Evolutionary conservation across 2,329 filamentous ascomycete genomes (phyloP).

Genomic region (Pochonia chlamydosporia): DNA sequence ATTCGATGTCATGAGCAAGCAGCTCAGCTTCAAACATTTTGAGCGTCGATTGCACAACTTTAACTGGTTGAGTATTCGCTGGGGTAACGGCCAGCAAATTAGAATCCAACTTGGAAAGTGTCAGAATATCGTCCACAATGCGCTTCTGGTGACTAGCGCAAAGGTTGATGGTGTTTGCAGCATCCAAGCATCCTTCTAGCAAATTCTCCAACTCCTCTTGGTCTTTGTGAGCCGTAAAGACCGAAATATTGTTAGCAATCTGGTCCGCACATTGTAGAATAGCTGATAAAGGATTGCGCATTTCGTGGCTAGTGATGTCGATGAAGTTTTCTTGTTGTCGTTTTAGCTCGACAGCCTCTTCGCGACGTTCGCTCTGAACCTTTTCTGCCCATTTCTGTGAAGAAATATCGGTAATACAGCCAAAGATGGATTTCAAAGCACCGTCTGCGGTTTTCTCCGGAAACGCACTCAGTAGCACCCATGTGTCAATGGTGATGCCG

Average conservation of each 20-base stretch:
- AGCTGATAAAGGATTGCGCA: slow-evolving; percentile 70
- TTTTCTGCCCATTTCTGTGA: slow-evolving; percentile 81
- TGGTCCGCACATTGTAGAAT: slow-evolving; percentile 74
- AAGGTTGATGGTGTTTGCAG: slow-evolving; percentile 74
- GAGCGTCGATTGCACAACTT: slow-evolving; percentile 61
- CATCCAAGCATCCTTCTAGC: slow-evolving; percentile 58
- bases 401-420: slow-evolving; percentile 79
- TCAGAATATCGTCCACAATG: slow-evolving; percentile 63
- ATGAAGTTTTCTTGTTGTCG: slow-evolving; percentile 67
- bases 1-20: slow-evolving; percentile 63
- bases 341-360: slow-evolving; percentile 78
- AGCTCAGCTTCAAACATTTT: slow-evolving; percentile 79
- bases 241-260: slow-evolving; percentile 48
- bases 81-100: slow-evolving; percentile 66
- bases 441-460: slow-evolving; percentile 63
- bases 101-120: slow-evolving; percentile 64
- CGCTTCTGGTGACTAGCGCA: slow-evolving; percentile 76
- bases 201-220: slow-evolving; percentile 41
- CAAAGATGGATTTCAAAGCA: slow-evolving; percentile 67
- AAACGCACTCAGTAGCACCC: slow-evolving; percentile 72
- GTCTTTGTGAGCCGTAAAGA: slow-evolving; percentile 31
- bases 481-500: slow-evolving; percentile 59
- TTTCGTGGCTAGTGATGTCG: slow-evolving; percentile 69
- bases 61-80: slow-evolving; percentile 61
- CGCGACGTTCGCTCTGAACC: slow-evolving; percentile 68